Conservation (phyloP, 2,329 filamentous ascomycete species). For the Penicillium sp. region DNA sequence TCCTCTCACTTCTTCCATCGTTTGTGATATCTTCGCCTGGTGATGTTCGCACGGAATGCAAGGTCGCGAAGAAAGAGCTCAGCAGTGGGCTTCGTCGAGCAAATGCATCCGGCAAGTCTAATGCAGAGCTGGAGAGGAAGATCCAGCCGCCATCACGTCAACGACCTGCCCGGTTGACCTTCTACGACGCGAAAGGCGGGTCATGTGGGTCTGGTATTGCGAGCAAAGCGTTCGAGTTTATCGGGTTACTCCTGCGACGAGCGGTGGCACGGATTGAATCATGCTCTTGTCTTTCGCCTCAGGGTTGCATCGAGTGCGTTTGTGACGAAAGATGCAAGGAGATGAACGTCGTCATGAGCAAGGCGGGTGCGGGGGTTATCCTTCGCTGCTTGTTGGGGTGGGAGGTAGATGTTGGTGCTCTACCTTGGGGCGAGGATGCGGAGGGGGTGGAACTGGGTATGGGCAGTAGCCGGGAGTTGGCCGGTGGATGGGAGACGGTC, state of each 20-base stretch:
- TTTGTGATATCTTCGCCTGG: conserved; percentile 88
- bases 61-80: conserved; percentile 85
- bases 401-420: conserved; percentile 77
- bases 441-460: conserved; percentile 63
- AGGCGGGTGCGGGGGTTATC: conserved; percentile 81
- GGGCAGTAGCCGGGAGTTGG: conserved; percentile 62
- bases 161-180: conserved; percentile 82
- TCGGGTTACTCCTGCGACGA: conserved; percentile 74
- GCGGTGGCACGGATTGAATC: conserved; percentile 74
- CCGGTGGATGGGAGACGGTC: conserved; percentile 79
- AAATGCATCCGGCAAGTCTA: conserved; percentile 22
- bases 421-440: conserved; percentile 84
- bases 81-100: conserved; percentile 54
- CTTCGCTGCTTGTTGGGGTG: conserved; percentile 73
- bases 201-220: conserved; percentile 81
- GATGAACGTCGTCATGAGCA: conserved; percentile 89
- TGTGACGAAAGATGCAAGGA: conserved; percentile 82
- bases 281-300: conserved; percentile 67
- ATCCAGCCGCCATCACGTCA: conserved; percentile 59
- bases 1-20: conserved; percentile 83
- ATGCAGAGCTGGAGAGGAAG: conserved; percentile 19
- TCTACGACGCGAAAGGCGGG: conserved; percentile 94
- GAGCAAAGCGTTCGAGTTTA: conserved; percentile 90
- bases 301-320: conserved; percentile 89
- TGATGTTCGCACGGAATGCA: conserved; percentile 93